Percentiles rank a stretch among this genome's conserved stretches.
Evolutionary conservation across 441 rosid species (phyloP).

Genomic region (Theobroma grandiflorum): DNA sequence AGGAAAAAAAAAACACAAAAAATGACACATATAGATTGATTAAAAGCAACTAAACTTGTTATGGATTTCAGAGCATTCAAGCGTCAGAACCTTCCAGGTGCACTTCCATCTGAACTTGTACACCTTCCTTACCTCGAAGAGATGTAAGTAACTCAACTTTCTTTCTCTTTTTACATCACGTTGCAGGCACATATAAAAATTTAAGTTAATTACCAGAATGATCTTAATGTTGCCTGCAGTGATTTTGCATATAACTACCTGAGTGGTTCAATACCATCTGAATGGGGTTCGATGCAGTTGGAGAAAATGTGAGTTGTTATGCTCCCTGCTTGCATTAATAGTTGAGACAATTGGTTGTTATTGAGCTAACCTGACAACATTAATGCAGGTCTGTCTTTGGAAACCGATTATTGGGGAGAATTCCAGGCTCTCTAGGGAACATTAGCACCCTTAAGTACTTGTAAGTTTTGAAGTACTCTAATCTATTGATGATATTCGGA

Average conservation of each 20-base stretch:
- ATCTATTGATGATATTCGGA: not conserved
- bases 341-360: constrained; percentile 14
- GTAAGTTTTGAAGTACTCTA: constrained; percentile 41
- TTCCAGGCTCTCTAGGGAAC: constrained; percentile 59
- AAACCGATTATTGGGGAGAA: constrained; percentile 66
- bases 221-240: constrained; percentile 40
- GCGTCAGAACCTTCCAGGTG: constrained; percentile 52
- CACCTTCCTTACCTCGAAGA: constrained; percentile 45
- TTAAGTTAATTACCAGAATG: not conserved
- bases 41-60: constrained; percentile 13
- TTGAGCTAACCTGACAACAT: constrained; percentile 18
- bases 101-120: constrained; percentile 53
- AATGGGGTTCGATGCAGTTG: constrained; percentile 62
- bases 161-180: not conserved
- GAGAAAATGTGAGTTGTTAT: constrained; percentile 46
- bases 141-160: constrained; percentile 46
- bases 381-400: constrained; percentile 58
- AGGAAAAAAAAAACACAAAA: not conserved
- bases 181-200: not conserved
- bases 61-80: constrained; percentile 44
- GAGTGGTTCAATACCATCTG: constrained; percentile 65
- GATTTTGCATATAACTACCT: constrained; percentile 71
- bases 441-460: constrained; percentile 55
- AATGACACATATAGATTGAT: not conserved
- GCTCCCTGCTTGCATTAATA: not conserved